Evolutionary conservation across 2,329 filamentous ascomycete genomes (phyloP), one percentile per base, ranked within the genome.

Genomic region (Beauveria sp.): DNA sequence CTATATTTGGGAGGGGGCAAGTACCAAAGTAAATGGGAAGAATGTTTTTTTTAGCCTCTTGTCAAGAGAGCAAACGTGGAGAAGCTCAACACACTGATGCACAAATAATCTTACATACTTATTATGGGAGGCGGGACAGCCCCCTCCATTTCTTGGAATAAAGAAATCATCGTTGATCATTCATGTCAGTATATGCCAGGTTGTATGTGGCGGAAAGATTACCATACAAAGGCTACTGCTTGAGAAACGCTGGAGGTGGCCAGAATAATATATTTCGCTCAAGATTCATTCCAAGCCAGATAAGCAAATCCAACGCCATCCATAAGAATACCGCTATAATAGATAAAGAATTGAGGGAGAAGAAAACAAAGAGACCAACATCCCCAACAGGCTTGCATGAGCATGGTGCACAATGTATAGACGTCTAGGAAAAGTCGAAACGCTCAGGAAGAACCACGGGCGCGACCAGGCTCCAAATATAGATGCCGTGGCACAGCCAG

Each of bases 401-500:
- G 47, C 20, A 49, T 24, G 43, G 49, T 20, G 45, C 22, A 26
- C 26, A 12, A 47, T 40, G 20, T 40, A 18, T 45, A 51, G 1
- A 14, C 16, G 42, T 61, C 49, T 61, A 77, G 45, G 75, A 78
- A 67, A 80, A 78, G 54, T 91, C 91, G 71, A 97, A 97, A 56
- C 93, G 83, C 68, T 96, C 93, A 3, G 93, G 93, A 69, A 96
- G 74, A 50, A 96, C 75, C 43, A 96, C 82, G 3, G 95, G 95
- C 50, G 95, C 95, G 49, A 96, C 81, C 68, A 99, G 75, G 20
- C 91, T 96, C 95, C 95, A 99, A 30, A 87, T 84, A 71, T 98
- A 99, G 74, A 99, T 90, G 57, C 79, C 86, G 74, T 99, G 97
- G 78, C 95, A 99, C 60, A 95, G 87, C 95, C 95, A 99, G 20